These are phyloP conservation scores for Colletotrichum orbiculare DNA, from an alignment of 2,329 filamentous ascomycete species.

Conservation along the genomic window DNA sequence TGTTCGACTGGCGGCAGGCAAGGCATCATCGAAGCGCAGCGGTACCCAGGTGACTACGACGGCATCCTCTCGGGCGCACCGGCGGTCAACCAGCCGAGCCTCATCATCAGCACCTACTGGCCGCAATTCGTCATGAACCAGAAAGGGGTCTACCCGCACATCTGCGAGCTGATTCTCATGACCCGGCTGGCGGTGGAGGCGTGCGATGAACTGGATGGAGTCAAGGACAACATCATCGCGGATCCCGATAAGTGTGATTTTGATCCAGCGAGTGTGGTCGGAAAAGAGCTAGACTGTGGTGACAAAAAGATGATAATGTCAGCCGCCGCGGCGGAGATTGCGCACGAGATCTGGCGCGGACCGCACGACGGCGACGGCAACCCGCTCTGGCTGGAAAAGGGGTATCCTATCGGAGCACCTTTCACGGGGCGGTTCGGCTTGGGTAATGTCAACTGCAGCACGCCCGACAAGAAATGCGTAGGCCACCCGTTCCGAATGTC, in stretches of 20 bases:
- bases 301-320: constrained; percentile 38
- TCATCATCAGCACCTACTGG: constrained; percentile 36
- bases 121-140: constrained; percentile 37
- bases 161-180: constrained; percentile 46
- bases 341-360: constrained; percentile 30
- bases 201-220: constrained; percentile 35
- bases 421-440: constrained; percentile 32
- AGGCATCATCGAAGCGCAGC: constrained; percentile 62
- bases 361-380: constrained; percentile 23
- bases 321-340: constrained; percentile 21
- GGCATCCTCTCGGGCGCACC: constrained; percentile 61
- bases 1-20: constrained; percentile 68
- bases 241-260: constrained; percentile 39
- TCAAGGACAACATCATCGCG: constrained; percentile 29
- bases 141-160: constrained; percentile 24
- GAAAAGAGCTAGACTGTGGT: constrained; percentile 38
- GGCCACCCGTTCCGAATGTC: constrained; percentile 34
- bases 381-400: constrained; percentile 23
- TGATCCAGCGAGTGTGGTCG: constrained; percentile 39
- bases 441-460: constrained; percentile 35
- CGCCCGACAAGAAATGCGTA: constrained; percentile 2
- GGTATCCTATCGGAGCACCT: constrained; percentile 27
- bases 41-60: constrained; percentile 64
- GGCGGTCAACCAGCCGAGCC: constrained; percentile 47
- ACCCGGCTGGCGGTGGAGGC: constrained; percentile 36